Conservation (phyloP, 73 alveolate species). For the Halteria grandinella region DNA sequence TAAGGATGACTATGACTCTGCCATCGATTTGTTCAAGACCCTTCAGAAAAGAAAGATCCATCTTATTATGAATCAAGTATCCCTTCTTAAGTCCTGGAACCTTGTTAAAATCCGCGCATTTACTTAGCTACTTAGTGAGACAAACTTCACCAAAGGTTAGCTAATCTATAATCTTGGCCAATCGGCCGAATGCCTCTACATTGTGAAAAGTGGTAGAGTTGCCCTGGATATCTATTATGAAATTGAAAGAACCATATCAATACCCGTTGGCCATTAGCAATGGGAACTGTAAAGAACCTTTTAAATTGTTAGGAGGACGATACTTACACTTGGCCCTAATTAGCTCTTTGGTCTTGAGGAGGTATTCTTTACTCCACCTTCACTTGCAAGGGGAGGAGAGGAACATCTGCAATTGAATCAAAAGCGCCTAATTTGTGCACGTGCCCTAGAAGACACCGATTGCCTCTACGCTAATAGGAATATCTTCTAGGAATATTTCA, state of each 20-base stretch:
- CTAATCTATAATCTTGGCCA: slow-evolving; percentile 38
- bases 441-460: slow-evolving; percentile 50
- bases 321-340: neutral
- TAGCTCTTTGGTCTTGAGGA: slow-evolving; percentile 44
- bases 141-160: slow-evolving; percentile 11
- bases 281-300: slow-evolving; percentile 44
- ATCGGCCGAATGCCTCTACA: slow-evolving; percentile 24
- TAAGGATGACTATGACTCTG: slow-evolving; percentile 52
- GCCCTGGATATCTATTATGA: slow-evolving; percentile 20
- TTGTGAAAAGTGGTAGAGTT: slow-evolving; percentile 38
- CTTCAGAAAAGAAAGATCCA: slow-evolving; percentile 25
- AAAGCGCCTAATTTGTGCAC: slow-evolving; percentile 36
- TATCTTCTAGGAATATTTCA: slow-evolving; percentile 27
- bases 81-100: no score
- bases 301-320: slow-evolving; percentile 10
- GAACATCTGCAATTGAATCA: slow-evolving; percentile 10
- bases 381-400: no score
- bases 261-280: slow-evolving; percentile 33
- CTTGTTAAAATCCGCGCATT: slow-evolving; percentile 32
- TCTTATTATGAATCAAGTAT: slow-evolving; percentile 31
- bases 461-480: slow-evolving; percentile 34
- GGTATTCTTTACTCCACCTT: no score
- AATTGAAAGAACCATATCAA: slow-evolving; percentile 38
- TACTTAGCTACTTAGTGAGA: slow-evolving; percentile 18
- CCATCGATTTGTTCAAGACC: slow-evolving; percentile 29